Percentiles rank a stretch among this genome's conserved stretches.
Evolutionary conservation across 2,329 filamentous ascomycete genomes (phyloP).

Genomic region (Fusarium sp.): DNA sequence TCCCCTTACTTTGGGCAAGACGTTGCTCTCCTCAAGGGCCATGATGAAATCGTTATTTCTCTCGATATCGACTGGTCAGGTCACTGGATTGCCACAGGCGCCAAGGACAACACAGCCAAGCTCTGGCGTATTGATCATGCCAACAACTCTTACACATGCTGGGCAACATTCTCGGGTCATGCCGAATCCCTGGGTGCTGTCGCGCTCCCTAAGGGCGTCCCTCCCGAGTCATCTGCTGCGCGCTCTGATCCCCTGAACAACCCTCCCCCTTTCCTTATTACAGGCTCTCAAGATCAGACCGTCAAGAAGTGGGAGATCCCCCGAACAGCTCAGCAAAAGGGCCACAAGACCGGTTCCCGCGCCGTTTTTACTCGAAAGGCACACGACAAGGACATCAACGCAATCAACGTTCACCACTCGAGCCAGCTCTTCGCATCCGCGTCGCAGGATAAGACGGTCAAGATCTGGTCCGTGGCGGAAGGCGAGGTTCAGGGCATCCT

Average conservation of each 20-base stretch:
- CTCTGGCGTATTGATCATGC: slow-evolving; percentile 86
- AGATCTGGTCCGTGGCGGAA: slow-evolving; percentile 92
- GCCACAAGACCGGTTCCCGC: slow-evolving; percentile 62
- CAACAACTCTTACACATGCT: slow-evolving; percentile 78
- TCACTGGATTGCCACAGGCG: slow-evolving; percentile 93
- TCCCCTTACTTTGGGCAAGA: slow-evolving; percentile 85
- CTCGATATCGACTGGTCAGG: slow-evolving; percentile 96
- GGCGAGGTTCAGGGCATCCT: slow-evolving; percentile 92
- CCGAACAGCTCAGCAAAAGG: slow-evolving; percentile 56
- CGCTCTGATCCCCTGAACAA: slow-evolving; percentile 76
- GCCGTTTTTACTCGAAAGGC: slow-evolving; percentile 90
- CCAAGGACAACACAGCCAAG: slow-evolving; percentile 94
- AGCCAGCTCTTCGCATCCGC: slow-evolving; percentile 90
- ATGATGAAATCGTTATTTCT: slow-evolving; percentile 95
- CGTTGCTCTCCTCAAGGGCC: slow-evolving; percentile 82
- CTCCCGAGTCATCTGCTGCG: slow-evolving; percentile 72
- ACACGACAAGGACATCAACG: slow-evolving; percentile 99
- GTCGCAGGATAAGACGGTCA: slow-evolving; percentile 95
- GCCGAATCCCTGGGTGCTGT: slow-evolving; percentile 94
- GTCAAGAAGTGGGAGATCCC: slow-evolving; percentile 92
- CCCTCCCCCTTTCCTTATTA: slow-evolving; percentile 84
- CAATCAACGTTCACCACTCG: slow-evolving; percentile 79
- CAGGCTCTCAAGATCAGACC: slow-evolving; percentile 93
- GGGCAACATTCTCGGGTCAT: slow-evolving; percentile 85
- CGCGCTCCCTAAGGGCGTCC: slow-evolving; percentile 74